Conservation (phyloP, 2,329 filamentous ascomycete species). For the Ceratocystis harringtonii region DNA sequence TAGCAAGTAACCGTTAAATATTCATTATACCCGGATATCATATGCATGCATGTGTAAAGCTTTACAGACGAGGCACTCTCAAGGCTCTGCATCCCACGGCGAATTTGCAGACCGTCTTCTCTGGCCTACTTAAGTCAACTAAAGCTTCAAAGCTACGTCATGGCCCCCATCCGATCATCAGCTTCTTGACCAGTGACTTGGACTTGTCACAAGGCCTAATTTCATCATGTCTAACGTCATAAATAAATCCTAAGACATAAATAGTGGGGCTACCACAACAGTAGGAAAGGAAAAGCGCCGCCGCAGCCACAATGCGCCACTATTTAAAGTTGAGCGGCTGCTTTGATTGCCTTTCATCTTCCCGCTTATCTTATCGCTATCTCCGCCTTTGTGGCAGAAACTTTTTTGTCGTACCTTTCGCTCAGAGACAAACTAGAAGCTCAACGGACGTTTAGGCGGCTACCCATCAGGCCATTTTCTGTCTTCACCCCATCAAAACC, state of each 20-base stretch:
- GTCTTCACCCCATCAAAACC: background rate
- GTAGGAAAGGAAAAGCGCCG: background rate
- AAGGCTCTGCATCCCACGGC: too few species aligned
- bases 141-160: background rate
- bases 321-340: background rate
- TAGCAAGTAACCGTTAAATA: too few species aligned
- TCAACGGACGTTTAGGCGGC: background rate
- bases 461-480: background rate
- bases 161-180: background rate
- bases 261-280: background rate
- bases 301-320: background rate
- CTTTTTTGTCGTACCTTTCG: background rate
- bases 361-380: slow-evolving; percentile 4
- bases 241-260: background rate
- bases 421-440: background rate
- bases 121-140: background rate
- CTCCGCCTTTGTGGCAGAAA: slow-evolving; percentile 6
- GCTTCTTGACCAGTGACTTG: background rate
- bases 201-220: background rate
- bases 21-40: too few species aligned
- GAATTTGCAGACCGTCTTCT: background rate
- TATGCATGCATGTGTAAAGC: too few species aligned
- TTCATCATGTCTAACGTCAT: background rate
- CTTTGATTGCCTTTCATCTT: background rate
- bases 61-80: too few species aligned